Conservation (phyloP, 23 red algal genomes). For the Agarophyton chilense region DNA sequence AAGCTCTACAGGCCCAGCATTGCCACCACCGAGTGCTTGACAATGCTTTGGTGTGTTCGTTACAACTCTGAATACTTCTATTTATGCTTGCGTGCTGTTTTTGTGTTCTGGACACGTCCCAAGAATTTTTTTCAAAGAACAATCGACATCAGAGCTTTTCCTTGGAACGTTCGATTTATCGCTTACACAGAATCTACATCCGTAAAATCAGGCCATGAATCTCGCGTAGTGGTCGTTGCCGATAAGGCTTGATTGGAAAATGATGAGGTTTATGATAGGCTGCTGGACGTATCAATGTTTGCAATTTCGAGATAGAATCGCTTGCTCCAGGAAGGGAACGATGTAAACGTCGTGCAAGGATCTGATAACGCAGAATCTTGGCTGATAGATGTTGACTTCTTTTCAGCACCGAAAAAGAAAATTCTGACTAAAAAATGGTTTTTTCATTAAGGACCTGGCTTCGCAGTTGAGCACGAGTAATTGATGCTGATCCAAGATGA, state of each 20-base stretch:
- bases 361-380: conserved; percentile 38
- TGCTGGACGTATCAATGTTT: not conserved
- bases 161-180: conserved; percentile 12
- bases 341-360: conserved; percentile 39
- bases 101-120: conserved; percentile 22
- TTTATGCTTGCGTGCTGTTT: not conserved
- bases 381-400: conserved; percentile 45
- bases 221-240: conserved; percentile 51
- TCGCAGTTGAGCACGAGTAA: conserved; percentile 7
- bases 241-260: conserved; percentile 37
- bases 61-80: conserved; percentile 2
- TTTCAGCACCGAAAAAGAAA: conserved; percentile 46
- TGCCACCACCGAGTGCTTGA: conserved; percentile 6
- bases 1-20: conserved; percentile 41
- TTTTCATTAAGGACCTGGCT: not conserved
- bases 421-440: not conserved
- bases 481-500: not conserved
- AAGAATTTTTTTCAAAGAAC: conserved; percentile 36
- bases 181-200: conserved; percentile 38
- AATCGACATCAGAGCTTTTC: not conserved
- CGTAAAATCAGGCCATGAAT: conserved; percentile 44
- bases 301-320: conserved; percentile 25
- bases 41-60: not conserved
- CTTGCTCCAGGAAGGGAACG: conserved; percentile 25
- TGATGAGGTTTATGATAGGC: not conserved